Conservation (phyloP, 345 rosid species). For the Pugionium cornutum region DNA sequence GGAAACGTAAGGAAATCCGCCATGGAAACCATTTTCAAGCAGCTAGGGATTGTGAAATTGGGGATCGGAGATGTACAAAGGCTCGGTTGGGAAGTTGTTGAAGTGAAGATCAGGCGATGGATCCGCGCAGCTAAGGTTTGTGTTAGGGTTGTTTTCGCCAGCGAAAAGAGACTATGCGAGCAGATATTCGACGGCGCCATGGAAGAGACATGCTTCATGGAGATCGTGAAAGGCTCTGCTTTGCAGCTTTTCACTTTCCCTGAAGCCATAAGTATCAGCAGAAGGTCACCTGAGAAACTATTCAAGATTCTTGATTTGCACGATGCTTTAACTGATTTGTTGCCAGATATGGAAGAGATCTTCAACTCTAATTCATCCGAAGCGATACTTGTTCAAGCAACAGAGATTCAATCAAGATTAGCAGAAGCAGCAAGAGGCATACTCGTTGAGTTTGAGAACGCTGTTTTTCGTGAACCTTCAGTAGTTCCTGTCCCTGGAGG, state of each 20-base stretch:
- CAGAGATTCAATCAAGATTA: slow-evolving; percentile 78
- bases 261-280: slow-evolving; percentile 88
- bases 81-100: slow-evolving; percentile 78
- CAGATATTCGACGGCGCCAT: slow-evolving; percentile 60
- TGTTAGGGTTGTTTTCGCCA: slow-evolving; percentile 72
- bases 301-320: slow-evolving; percentile 92
- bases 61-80: slow-evolving; percentile 90
- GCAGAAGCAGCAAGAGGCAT: slow-evolving; percentile 93
- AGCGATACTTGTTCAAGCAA: slow-evolving; percentile 71
- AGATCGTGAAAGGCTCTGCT: slow-evolving; percentile 81
- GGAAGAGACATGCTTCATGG: slow-evolving; percentile 86
- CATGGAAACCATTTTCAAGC: slow-evolving; percentile 64
- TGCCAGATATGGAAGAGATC: slow-evolving; percentile 79
- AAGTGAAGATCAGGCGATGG: slow-evolving; percentile 82
- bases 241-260: slow-evolving; percentile 83
- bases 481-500: slow-evolving; percentile 86
- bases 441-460: slow-evolving; percentile 80
- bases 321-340: slow-evolving; percentile 71
- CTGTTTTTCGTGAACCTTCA: slow-evolving; percentile 78
- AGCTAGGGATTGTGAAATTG: slow-evolving; percentile 75
- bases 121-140: slow-evolving; percentile 85
- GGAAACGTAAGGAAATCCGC: slow-evolving; percentile 79
- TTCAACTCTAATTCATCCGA: slow-evolving; percentile 60
- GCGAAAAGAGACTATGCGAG: slow-evolving; percentile 82
- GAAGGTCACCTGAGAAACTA: slow-evolving; percentile 90